Conservation (phyloP, 164 flowering plant genomes). For the Saururus chinensis region DNA sequence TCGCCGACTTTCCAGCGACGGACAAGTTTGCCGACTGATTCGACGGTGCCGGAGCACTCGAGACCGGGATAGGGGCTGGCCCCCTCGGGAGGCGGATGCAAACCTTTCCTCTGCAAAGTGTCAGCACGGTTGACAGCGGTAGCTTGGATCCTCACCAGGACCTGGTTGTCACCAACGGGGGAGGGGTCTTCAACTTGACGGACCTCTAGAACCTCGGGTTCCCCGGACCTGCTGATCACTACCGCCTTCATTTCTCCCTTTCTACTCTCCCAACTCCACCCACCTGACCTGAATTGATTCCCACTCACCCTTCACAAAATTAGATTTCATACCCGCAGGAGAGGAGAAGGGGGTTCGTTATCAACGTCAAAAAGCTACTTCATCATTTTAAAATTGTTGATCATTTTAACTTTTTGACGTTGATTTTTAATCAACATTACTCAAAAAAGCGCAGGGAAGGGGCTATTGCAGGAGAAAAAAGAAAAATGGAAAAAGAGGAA, state of each 20-base stretch:
- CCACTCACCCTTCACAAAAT: too few species aligned
- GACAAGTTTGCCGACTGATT: conserved; percentile 57
- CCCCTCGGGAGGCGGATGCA: conserved; percentile 61
- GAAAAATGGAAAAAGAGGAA: too few species aligned
- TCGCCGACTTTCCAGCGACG: conserved; percentile 87
- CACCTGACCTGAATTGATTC: too few species aligned
- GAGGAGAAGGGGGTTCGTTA: too few species aligned
- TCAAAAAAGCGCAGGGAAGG: too few species aligned
- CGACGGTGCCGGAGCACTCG: conserved; percentile 76
- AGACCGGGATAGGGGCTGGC: conserved; percentile 66
- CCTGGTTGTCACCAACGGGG: conserved; percentile 48
- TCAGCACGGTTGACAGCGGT: conserved; percentile 80
- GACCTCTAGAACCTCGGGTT: conserved; percentile 63
- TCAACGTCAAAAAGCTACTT: too few species aligned
- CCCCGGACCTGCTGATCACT: conserved; percentile 67
- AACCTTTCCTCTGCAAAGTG: conserved; percentile 53
- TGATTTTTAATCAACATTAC: too few species aligned
- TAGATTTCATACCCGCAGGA: too few species aligned
- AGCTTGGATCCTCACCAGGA: conserved; percentile 62
- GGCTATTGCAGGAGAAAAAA: too few species aligned
- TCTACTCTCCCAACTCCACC: too few species aligned
- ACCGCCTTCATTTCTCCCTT: conserved; percentile 63
- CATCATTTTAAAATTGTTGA: too few species aligned
- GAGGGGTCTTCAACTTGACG: conserved; percentile 74
- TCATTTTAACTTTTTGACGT: too few species aligned